Base-by-base conservation (phyloP, 2,329 filamentous ascomycete species). In the Dothistroma septosporum region DNA sequence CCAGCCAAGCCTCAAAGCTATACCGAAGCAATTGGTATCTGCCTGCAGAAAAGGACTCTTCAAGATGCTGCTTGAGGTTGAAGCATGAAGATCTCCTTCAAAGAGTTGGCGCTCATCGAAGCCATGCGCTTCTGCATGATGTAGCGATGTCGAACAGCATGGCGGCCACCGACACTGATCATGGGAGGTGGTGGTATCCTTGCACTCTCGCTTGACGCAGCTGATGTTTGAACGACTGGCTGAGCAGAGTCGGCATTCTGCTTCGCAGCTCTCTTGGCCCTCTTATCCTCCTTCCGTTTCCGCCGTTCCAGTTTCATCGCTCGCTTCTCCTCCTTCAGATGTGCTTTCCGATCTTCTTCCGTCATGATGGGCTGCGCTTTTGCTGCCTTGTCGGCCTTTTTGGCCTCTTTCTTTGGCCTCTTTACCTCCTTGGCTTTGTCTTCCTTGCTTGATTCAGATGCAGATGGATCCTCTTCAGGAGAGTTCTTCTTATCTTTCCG, bases 81-180 rank as follows among this genome's bases (percentile, higher is more conserved):
- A 60, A 89, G 81, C 87, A 89, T 89, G 67, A 89, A 87, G 70
- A 89, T 89, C 85, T 97, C 92, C 74, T 92, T 93, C 71, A 97
- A 77, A 14, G 92, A 90, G 71, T 88, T 86, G 53, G 87, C 83
- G 74, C 97, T 90, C 78, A 91, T 83, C 61, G 92, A 84, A 2
- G 92, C 92, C 78, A 88, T 85, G 69, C 86, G 87, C 80, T 97
- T 97, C 69, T 94, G 90, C 59, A 88, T 88, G 70, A 97, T 96
- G 75, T 92, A 91, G 62, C 91, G 83, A 67, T 90, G 86, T 64
- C 93, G 82, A 52, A 92, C 85, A 58, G 89, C 84, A 73, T 92
- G 90, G 65, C 91, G 84, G 41, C 70, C 69, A 14, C 61, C 65
- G 21, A 61, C 54, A 61, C 68, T 55, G 55, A 71, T 67, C 31